Evolutionary conservation across 176 grass and related monocot species (phyloP).

Genomic region (barley (Hordeum vulgare)): DNA sequence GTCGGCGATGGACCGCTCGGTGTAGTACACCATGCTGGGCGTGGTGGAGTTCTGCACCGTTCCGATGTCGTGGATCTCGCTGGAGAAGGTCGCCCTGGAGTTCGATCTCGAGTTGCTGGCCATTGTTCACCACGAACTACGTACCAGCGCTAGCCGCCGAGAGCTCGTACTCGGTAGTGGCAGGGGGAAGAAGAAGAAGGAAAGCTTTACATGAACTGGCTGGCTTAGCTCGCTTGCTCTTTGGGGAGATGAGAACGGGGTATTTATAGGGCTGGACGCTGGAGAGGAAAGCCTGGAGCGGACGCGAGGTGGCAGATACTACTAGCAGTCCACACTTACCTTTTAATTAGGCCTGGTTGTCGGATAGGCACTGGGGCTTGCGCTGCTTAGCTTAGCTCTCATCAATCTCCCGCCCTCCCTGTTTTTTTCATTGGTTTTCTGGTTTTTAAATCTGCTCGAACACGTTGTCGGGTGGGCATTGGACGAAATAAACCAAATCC

Average conservation of each 20-base stretch:
- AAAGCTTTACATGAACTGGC: neutral
- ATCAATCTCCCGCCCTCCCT: neutral
- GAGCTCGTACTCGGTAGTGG: neutral
- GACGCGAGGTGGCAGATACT: slow-evolving; percentile 27
- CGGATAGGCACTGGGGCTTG: slow-evolving; percentile 3
- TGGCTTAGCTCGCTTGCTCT: slow-evolving; percentile 22
- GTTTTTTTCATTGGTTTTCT: neutral
- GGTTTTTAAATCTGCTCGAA: slow-evolving; percentile 1
- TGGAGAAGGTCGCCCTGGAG: slow-evolving; percentile 58
- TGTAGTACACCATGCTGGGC: slow-evolving; percentile 18
- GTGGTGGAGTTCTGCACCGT: slow-evolving; percentile 33
- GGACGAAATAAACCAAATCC: slow-evolving; percentile 24
- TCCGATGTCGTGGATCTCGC: slow-evolving; percentile 72
- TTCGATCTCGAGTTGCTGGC: slow-evolving; percentile 51
- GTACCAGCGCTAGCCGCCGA: neutral
- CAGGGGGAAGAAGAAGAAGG: neutral
- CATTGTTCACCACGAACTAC: slow-evolving; percentile 35
- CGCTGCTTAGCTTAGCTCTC: neutral
- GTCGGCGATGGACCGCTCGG: slow-evolving; percentile 16
- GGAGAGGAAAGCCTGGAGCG: neutral
- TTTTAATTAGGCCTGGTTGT: slow-evolving; percentile 48
- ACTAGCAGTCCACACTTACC: slow-evolving; percentile 2
- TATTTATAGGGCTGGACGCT: slow-evolving; percentile 36
- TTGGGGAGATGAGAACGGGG: neutral
- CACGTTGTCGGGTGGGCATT: slow-evolving; percentile 35